Base-by-base conservation (phyloP, 495 filamentous ascomycete genomes). In the Pyronema omphalodes region DNA sequence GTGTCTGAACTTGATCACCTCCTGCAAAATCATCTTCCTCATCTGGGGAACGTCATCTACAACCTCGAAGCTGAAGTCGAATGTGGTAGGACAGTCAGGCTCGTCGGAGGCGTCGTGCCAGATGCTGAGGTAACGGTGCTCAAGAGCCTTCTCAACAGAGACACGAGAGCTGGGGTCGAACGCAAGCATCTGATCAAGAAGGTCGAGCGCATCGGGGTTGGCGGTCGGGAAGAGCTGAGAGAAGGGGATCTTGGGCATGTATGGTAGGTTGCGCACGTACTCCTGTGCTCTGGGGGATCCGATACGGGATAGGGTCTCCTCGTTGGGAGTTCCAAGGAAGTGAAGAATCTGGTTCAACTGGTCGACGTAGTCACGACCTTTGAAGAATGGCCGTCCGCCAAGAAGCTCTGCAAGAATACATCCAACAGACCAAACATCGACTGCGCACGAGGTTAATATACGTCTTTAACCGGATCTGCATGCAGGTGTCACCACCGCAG, bases 261-360 rank as follows among this genome's bases (percentile, higher is more conserved):
- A 93, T 1, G 89, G 91, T 44, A 98, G 74, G 73, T 96, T 96
- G 68, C 91, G 87, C 52, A 98, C 91, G 68, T 98, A 98, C 66
- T 98, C 91, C 67, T 98, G 91, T 7, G 91, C 91, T 55, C 93
- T 80, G 2, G 91, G 88, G 1, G 88, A 94, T 34, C 91, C 93
- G 61, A 98, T 96, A 51, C 91, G 87, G 33, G 78, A 82, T 19
- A 98, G 76, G 0, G 91, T 98, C 65, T 93, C 86, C 67, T 96
- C 91, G 63, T 86, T 91, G 8, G 91, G 91, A 0, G 91, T 98
- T 45, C 91, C 91, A 36, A 98, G 80, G 70, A 93, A 95, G 73
- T 96, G 89, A 45, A 98, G 77, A 66, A 98, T 98, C 70, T 96
- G 93, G 74, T 96, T 96, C 60, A 98, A 80, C 70, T 98, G 91